Percentiles rank a stretch among this genome's conserved stretches.
Conservation (phyloP, 306 rosid genomes). For the Canavalia ensiformis region DNA sequence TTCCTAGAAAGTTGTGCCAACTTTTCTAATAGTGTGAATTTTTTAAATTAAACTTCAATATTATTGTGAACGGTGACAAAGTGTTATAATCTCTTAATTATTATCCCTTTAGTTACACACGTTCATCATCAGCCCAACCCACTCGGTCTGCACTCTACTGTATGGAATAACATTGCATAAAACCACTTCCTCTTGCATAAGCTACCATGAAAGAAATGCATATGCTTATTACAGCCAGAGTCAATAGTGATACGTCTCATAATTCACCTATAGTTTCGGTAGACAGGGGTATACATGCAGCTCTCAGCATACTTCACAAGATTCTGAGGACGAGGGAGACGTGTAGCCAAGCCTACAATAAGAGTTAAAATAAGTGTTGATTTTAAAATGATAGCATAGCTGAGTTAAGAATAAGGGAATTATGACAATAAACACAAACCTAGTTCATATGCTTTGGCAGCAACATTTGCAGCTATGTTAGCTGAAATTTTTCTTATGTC, state of each 20-base stretch:
- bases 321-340: constrained; percentile 80
- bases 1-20: not conserved
- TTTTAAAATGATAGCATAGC: no score
- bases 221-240: constrained; percentile 15
- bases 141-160: no score
- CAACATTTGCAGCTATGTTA: constrained; percentile 76
- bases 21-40: not conserved
- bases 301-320: constrained; percentile 80
- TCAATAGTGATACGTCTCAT: not conserved
- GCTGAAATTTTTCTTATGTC: constrained; percentile 81
- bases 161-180: not conserved
- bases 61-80: not conserved
- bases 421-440: constrained; percentile 55
- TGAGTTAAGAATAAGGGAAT: not conserved
- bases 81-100: no score
- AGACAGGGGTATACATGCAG: constrained; percentile 82
- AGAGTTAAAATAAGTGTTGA: not conserved
- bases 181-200: not conserved
- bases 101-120: no score
- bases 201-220: constrained; percentile 30
- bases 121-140: no score
- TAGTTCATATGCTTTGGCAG: constrained; percentile 89
- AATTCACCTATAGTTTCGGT: constrained; percentile 67
- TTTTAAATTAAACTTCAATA: not conserved
- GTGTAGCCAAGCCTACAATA: constrained; percentile 72